Evolutionary conservation across 1,139 yeast genomes (phyloP).

Genomic region (Pichiaceae sp.): DNA sequence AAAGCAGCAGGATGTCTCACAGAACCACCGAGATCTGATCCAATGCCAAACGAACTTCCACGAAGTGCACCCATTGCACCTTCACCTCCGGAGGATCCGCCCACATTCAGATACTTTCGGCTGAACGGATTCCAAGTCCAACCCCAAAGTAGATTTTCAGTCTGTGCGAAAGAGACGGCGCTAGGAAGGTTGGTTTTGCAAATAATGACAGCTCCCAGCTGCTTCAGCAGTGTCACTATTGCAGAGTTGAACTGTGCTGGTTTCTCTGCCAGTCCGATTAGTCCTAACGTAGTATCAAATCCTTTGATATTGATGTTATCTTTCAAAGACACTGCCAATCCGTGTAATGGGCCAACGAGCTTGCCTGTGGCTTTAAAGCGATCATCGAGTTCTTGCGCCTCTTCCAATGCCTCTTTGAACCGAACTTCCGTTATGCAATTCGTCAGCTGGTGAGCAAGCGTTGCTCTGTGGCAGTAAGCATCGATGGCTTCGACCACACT

Average conservation of each 20-base stretch:
- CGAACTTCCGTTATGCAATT: conserved; percentile 36
- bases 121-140: conserved; percentile 41
- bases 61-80: conserved; percentile 43
- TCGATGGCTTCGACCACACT: conserved; percentile 24
- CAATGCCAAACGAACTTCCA: conserved; percentile 46
- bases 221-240: conserved; percentile 32
- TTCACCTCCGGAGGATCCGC: conserved; percentile 67
- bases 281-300: conserved; percentile 37
- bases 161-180: conserved; percentile 37
- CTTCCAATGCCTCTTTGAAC: conserved; percentile 28
- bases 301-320: conserved; percentile 45
- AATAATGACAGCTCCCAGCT: conserved; percentile 47
- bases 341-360: conserved; percentile 52
- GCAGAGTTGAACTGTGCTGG: conserved; percentile 26
- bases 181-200: conserved; percentile 53
- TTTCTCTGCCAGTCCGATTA: conserved; percentile 22
- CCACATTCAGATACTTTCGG: conserved; percentile 34
- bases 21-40: conserved; percentile 63
- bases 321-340: conserved; percentile 56
- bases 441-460: conserved; percentile 49
- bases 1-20: conserved; percentile 49
- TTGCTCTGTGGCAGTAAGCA: conserved; percentile 52
- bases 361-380: conserved; percentile 27
- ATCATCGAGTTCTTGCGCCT: conserved; percentile 41
- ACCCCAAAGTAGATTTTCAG: conserved; percentile 46